These are phyloP conservation scores for Ganoderma boninense DNA, from an alignment of 1,284 basidiomycete genomes.

Conservation along the genomic window DNA sequence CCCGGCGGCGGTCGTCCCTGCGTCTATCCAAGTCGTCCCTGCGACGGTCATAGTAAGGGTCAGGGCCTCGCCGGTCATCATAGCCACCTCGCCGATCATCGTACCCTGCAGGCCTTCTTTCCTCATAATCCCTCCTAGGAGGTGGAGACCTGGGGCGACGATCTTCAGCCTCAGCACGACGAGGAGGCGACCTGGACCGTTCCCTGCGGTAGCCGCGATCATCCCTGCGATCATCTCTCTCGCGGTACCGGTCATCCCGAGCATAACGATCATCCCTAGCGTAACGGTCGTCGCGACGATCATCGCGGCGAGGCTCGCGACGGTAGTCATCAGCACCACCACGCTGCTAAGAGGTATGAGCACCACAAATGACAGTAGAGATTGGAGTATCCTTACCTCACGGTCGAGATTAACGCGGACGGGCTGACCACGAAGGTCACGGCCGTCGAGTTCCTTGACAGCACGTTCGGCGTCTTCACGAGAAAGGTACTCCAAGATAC, in stretches of 20 bases:
- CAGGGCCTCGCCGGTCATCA: constrained; percentile 80
- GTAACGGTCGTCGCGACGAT: constrained; percentile 57
- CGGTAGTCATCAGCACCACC: constrained; percentile 73
- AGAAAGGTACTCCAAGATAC: constrained; percentile 89
- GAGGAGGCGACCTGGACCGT: constrained; percentile 77
- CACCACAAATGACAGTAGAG: constrained; percentile 3
- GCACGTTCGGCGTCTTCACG: constrained; percentile 92
- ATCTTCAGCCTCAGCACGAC: constrained; percentile 67
- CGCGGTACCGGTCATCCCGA: constrained; percentile 43
- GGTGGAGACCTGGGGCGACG: constrained; percentile 84
- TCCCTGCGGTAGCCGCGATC: constrained; percentile 59
- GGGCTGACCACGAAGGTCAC: constrained; percentile 81
- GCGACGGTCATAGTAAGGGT: constrained; percentile 81
- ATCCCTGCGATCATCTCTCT: constrained; percentile 58
- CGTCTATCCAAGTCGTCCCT: constrained; percentile 76
- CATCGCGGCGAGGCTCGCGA: constrained; percentile 45
- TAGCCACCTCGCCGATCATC: constrained; percentile 80
- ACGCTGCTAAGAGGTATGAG: constrained; percentile 51
- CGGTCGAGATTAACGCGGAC: constrained; percentile 81
- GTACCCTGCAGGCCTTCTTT: constrained; percentile 86
- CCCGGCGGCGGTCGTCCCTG: constrained; percentile 77
- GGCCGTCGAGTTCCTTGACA: constrained; percentile 85
- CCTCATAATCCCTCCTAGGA: constrained; percentile 76
- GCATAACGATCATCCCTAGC: constrained; percentile 53
- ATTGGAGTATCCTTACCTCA: constrained; percentile 52